phyloP scores from a whole-genome alignment of 2,329 filamentous ascomycete species.

The Macrophomina tecta region DNA sequence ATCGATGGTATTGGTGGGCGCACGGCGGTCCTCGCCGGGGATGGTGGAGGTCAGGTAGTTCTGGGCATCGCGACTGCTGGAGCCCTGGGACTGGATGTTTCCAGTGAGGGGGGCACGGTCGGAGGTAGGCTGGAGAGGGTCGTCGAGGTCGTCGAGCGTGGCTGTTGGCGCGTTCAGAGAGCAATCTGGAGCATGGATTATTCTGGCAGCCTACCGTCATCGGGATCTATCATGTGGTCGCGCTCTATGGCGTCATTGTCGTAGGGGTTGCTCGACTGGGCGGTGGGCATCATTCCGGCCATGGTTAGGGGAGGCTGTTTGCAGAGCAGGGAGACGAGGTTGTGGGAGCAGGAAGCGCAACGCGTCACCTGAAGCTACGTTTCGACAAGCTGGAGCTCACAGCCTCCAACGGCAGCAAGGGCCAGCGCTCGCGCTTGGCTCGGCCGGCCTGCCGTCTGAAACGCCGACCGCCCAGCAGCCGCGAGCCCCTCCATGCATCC shows the following conservation, averaged over 20 bases:
- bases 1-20: conserved; percentile 91
- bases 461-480: background rate
- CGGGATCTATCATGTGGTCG: conserved; percentile 57
- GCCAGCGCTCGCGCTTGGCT: background rate
- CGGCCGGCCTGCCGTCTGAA: background rate
- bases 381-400: conserved; percentile 20
- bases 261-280: conserved; percentile 46
- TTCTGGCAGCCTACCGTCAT: conserved; percentile 51
- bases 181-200: conserved; percentile 26
- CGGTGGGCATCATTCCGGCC: conserved; percentile 54
- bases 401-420: background rate
- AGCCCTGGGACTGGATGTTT: conserved; percentile 72
- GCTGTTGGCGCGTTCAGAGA: conserved; percentile 55
- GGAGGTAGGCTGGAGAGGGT: conserved; percentile 73
- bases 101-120: conserved; percentile 82
- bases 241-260: conserved; percentile 55
- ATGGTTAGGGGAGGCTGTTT: conserved; percentile 35
- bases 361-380: conserved; percentile 26
- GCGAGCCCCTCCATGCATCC: conserved; percentile 16
- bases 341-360: conserved; percentile 12
- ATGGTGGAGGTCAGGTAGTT: conserved; percentile 88
- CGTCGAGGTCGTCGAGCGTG: conserved; percentile 90
- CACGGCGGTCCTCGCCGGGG: conserved; percentile 88
- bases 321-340: background rate
- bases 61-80: conserved; percentile 64